Evolutionary conservation across 1,284 basidiomycete genomes (phyloP).

Genomic region (Prillingera fragicola): DNA sequence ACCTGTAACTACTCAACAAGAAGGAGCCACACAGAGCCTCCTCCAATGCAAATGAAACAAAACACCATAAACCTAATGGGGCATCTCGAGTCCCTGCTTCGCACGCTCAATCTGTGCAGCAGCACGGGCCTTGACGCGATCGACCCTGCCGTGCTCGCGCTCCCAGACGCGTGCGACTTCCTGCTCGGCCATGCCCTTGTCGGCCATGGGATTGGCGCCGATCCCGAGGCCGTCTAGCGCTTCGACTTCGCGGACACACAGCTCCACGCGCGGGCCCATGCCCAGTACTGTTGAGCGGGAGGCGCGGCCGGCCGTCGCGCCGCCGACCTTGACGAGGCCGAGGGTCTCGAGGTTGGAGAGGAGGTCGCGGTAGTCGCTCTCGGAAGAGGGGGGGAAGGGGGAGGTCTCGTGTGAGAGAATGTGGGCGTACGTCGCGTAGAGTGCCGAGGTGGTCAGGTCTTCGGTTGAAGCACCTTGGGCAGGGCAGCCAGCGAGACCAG

Average conservation of each 20-base stretch:
- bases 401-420: conserved; percentile 31
- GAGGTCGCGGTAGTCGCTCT: conserved; percentile 46
- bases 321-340: conserved; percentile 34
- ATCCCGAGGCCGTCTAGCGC: conserved; percentile 31
- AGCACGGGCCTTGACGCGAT: conserved; percentile 9
- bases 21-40: no score
- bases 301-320: not conserved
- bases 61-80: not conserved
- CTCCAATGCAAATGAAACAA: no score
- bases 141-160: conserved; percentile 28
- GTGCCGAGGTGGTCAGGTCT: conserved; percentile 14
- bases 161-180: conserved; percentile 32
- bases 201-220: not conserved
- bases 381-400: conserved; percentile 43
- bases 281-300: not conserved
- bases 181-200: conserved; percentile 30
- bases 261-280: conserved; percentile 25
- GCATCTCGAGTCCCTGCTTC: conserved; percentile 5
- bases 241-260: conserved; percentile 39
- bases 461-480: conserved; percentile 14
- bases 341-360: conserved; percentile 45
- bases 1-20: not conserved
- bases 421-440: conserved; percentile 44
- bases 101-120: conserved; percentile 10
- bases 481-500: conserved; percentile 35